Evolutionary conservation across 148 eudicot species (phyloP), one percentile per base, ranked within the genome.

Genomic region (Linanthus parryae): DNA sequence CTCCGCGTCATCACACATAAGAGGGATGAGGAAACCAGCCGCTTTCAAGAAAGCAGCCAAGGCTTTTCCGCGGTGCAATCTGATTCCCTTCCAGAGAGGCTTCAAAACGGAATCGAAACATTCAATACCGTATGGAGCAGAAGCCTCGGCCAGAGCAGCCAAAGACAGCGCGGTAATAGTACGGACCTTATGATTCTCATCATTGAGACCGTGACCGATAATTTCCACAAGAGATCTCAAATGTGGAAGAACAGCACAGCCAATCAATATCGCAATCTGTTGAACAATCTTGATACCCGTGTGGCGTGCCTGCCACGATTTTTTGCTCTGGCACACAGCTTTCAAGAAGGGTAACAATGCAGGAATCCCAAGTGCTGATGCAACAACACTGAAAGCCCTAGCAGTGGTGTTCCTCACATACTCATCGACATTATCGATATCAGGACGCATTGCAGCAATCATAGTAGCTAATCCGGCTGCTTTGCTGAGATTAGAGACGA

Each of bases 401-500:
- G 96, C 96, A 33, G 96, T 88, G 37, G 96, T 88, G 65, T 88
- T 88, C 49, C 96, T 79, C 42, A 88, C 96, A 62, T 88, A 88
- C 51, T 88, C 96, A 59, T 88, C 96, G 58, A 88, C 84, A 54
- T 88, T 84, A 66, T 88, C 96, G 44, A 88, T 88, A 71, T 88
- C 96, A 0, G 96, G 96, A 43, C 96, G 85, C 96, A 88, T 88
- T 28, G 96, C 94, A 69, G 96, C 96, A 74, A 88, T 88, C 96
- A 88, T 88, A 44, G 96, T 88, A 19, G 96, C 94, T 67, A 88
- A 71, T 2, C 96, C 96, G 59, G 94, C 94, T 54, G 96, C 96
- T 67, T 88, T 88, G 58, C 96, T 88, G 45, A 88, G 77, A 76
- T 88, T 88, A 3, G 96, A 88, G 47, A 88, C 81, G 53, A 88